Evolutionary conservation across 106 monocot genomes (phyloP), one percentile per base, ranked within the genome.

Genomic region (Dactylorhiza incarnata): DNA sequence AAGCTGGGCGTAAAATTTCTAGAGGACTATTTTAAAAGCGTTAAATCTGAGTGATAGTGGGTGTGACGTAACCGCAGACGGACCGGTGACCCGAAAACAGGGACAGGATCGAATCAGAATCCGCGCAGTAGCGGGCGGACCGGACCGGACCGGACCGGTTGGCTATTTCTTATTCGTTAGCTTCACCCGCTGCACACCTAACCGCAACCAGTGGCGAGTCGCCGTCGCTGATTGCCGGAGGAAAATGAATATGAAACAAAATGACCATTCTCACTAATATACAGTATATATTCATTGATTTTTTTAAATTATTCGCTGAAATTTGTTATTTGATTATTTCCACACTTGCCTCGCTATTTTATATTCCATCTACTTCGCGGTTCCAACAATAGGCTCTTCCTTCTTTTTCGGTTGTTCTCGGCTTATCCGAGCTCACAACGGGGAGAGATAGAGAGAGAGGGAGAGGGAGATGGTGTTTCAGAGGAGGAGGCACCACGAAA

Each of bases 401-500:
- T 52, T 13, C 10, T 53, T 10, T 53, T 53, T 53, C n/a, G n/a
- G n/a, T 53, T 51, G 51, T 7, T 5, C 7, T 9, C 7, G 2
- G 8, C 14, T 1, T 51, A 9, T 51, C 9, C 14, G 52, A 52
- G 52, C 52, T 53, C 10, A 14, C 52, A 10, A 53, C 56, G 65
- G 19, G 5, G 25, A 63, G 9, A 63, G 63, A 63, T 20, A 63
- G 65, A 9, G 55, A 17, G 58, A 17, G 58, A 58, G 65, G 6
- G 65, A 65, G 65, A 26, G 58, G 17, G 29, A 12, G 66, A 70
- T 70, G 69, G 69, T 45, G 6, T 70, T 46, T 44, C 69, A 44
- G 45, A 70, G 46, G 69, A 22, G 69, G 43, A 44, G 69, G 69
- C 69, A 70, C 45, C 69, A 70, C 17, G 69, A 45, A 45, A 45